Evolutionary conservation across 805 yeast species (phyloP).

Genomic region (Wickerhamiella allomyrinae): DNA sequence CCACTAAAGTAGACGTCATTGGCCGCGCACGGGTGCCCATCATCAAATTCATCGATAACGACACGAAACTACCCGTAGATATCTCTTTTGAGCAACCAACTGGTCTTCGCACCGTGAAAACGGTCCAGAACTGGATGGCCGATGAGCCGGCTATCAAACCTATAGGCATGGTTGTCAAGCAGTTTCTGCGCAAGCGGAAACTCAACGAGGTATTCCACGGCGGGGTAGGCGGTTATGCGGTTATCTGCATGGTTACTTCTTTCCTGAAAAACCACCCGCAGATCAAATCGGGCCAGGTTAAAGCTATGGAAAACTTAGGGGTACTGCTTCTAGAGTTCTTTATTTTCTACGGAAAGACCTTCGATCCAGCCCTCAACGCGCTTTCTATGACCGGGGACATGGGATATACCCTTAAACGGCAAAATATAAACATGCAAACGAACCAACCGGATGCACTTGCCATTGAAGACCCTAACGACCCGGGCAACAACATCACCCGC

Average conservation of each 20-base stretch:
- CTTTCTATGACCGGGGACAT: constrained; percentile 48
- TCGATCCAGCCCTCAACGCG: constrained; percentile 70
- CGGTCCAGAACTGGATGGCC: constrained; percentile 60
- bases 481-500: constrained; percentile 68
- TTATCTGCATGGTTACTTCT: constrained; percentile 73
- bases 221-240: constrained; percentile 88
- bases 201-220: constrained; percentile 83
- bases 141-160: constrained; percentile 70
- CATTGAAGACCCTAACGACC: constrained; percentile 82
- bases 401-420: constrained; percentile 43
- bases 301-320: constrained; percentile 65
- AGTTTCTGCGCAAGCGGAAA: constrained; percentile 62
- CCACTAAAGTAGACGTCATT: constrained; percentile 61
- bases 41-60: constrained; percentile 71
- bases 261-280: constrained; percentile 72
- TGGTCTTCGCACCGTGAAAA: constrained; percentile 69
- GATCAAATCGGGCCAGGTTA: constrained; percentile 48
- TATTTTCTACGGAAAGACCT: constrained; percentile 79
- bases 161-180: constrained; percentile 68
- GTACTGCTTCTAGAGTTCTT: constrained; percentile 79
- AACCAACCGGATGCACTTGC: constrained; percentile 41
- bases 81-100: constrained; percentile 76
- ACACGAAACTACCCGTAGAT: constrained; percentile 63
- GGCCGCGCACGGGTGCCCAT: constrained; percentile 90
- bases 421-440: constrained; percentile 37